Evolutionary conservation across 768 basidiomycete genomes (phyloP), one percentile per base, ranked within the genome.

Genomic region (Mycena amicta): DNA sequence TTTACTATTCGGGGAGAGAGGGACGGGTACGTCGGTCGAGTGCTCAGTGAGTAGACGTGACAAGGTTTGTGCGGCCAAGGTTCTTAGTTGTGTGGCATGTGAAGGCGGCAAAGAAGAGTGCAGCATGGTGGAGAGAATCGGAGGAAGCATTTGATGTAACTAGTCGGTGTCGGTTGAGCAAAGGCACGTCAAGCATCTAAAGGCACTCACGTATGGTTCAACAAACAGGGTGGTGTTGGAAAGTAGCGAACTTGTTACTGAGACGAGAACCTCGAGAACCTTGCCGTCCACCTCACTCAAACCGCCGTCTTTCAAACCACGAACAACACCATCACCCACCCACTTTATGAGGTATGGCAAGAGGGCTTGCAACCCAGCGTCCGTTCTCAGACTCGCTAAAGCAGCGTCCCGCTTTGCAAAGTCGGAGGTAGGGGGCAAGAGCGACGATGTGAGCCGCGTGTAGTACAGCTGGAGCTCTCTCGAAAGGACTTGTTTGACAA

Each of bases 401-500:
- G 97, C 96, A 3, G 97, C 97, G 0, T 86, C 83, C 2, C 95
- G 85, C 68, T 94, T 93, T 11, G 86, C 75, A 5, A 79, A 72
- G 61, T 94, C 92, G 8, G 79, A 67, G 2, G 81, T 76, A 29
- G 86, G 87, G 1, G 93, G 92, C 2, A 95, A 77, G 3, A 97
- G 80, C 16, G 91, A 90, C 3, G 87, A 81, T 1, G 94, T 97
- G 52, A 99, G 84, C 4, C 96, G 87, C 1, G 89, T 87, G 68
- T 98, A 98, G 71, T 98, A 98, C 2, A 98, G 77, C 71, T 98
- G 95, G 31, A 99, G 79, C 73, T 98, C 97, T 64, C 91, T 83
- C 27, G 95, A 96, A 16, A 99, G 82, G 12, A 94, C 91, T 63
- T 95, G 92, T 69, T 94, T 95, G 66, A 95, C 93, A 22, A 94